Base-by-base conservation (phyloP, 768 basidiomycete genomes). In the Cytidiella melzeri region DNA sequence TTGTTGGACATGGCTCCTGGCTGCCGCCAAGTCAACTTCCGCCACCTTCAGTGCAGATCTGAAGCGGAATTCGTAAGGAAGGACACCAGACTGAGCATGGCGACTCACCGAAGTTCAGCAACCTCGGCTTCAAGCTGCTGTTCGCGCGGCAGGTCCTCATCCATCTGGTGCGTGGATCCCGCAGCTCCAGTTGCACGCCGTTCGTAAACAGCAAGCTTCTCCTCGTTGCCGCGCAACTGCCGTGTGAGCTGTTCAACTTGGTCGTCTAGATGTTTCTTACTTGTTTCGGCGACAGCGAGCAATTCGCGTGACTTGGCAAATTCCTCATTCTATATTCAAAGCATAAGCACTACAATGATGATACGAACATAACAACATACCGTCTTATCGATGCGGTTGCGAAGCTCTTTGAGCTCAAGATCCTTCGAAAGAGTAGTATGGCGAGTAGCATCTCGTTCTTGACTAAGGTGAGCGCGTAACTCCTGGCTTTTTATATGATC, bases 141-240 rank as follows among this genome's bases (percentile, higher is more conserved):
- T 61, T 92, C 92, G 9, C 74, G 76, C 53, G 73, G 75, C 53
- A 81, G 51, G 54, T 76, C 74, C 46, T 74, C 68, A 53, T 77
- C 72, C 21, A 62, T 60, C 13, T 55, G 58, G 39, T 69, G 64
- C 19, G 55, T 43, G 47, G 67, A 55, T 19, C 69, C 67, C 40
- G 55, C 53, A 4, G 61, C 40, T 3, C 64, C 58, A 3, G 67
- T 59, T 5, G 73, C 63, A 43, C 87, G 73, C 30, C 88, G 80
- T 60, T 93, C 91, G 57, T 91, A 94, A 2, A 93, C 87, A 1
- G 89, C 73, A 23, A 93, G 75, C 65, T 92, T 93, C 72, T 92
- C 91, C 41, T 83, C 79, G 48, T 82, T 83, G 25, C 87, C 87
- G 54, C 87, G 81, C 4, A 89, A 64, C 53, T 87, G 83, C 20